A percentile compares a stretch with the other conserved stretches of the same genome.
Evolutionary conservation across 176 grass and related monocot genomes (phyloP).

Genomic region (Ampelocalamus luodianensis): DNA sequence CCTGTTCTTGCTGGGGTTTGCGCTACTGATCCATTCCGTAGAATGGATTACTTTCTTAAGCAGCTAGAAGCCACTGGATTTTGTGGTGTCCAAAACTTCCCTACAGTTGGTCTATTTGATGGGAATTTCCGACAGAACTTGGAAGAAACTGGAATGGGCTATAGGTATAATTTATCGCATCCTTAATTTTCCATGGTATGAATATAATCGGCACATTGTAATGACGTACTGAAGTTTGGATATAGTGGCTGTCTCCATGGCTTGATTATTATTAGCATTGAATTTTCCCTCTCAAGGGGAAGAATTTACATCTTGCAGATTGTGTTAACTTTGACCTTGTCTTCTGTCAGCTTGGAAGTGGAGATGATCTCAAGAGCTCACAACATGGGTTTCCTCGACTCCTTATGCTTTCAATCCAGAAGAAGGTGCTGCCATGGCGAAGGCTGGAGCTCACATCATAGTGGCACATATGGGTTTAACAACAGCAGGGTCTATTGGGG

Average conservation of each 20-base stretch:
- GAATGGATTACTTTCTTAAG: conserved; percentile 87
- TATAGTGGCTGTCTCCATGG: background rate
- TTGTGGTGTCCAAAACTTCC: conserved; percentile 93
- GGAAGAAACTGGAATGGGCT: conserved; percentile 99
- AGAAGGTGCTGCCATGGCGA: conserved; percentile 81
- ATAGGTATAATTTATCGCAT: conserved; percentile 56
- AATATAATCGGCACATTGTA: background rate
- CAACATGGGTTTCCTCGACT: conserved; percentile 76
- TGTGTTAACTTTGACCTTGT: conserved; percentile 30
- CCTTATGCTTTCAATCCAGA: conserved; percentile 88
- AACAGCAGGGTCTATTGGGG: conserved; percentile 88
- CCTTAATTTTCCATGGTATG: background rate
- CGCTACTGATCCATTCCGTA: conserved; percentile 89
- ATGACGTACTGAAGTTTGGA: background rate
- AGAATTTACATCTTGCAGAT: background rate
- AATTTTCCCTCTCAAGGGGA: background rate
- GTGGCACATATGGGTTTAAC: conserved; percentile 97
- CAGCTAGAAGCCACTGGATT: conserved; percentile 82
- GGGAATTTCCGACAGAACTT: conserved; percentile 90
- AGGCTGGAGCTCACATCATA: conserved; percentile 79
- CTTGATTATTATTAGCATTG: background rate
- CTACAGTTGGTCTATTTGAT: conserved; percentile 93
- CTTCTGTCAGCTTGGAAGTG: conserved; percentile 73
- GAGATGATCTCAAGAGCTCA: conserved; percentile 89
- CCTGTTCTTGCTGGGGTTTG: conserved; percentile 98